Percentiles rank a stretch among this genome's conserved stretches.
Conservation (phyloP, 441 rosid genomes). For the Geranium incanum region DNA sequence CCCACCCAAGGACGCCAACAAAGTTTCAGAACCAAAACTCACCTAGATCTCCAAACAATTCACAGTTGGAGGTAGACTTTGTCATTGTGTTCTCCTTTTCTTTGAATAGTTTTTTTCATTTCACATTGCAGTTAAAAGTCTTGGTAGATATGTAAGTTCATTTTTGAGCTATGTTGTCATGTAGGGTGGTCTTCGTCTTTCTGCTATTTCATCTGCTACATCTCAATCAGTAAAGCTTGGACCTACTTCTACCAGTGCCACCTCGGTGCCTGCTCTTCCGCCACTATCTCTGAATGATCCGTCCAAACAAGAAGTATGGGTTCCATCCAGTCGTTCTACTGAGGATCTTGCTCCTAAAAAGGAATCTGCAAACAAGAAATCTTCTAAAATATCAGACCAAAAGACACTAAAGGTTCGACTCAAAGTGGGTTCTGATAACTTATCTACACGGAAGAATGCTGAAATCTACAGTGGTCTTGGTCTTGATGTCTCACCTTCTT, state of each 20-base stretch:
- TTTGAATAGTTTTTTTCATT: conserved; percentile 14
- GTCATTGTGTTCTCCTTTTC: background rate
- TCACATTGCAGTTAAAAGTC: background rate
- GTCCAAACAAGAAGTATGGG: too few relatives aligned
- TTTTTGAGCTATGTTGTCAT: conserved; percentile 22
- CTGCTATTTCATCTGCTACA: conserved; percentile 33
- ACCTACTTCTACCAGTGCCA: conserved; percentile 27
- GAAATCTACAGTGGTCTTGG: conserved; percentile 94
- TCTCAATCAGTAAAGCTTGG: conserved; percentile 40
- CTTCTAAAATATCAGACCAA: conserved; percentile 46
- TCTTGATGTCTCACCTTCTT: conserved; percentile 81
- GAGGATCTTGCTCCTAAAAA: conserved; percentile 35
- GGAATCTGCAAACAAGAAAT: conserved; percentile 42
- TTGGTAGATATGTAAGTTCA: conserved; percentile 17
- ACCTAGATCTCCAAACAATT: conserved; percentile 51
- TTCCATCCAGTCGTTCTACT: conserved; percentile 1
- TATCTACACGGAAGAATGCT: conserved; percentile 58
- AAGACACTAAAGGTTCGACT: conserved; percentile 75
- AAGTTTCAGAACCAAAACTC: conserved; percentile 41
- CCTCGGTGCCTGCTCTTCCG: conserved; percentile 34
- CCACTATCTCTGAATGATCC: conserved; percentile 25
- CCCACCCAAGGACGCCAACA: conserved; percentile 54
- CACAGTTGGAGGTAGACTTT: conserved; percentile 54
- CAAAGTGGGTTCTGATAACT: conserved; percentile 77
- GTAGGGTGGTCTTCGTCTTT: conserved; percentile 43